Evolutionary conservation across 345 rosid species (phyloP).

Genomic region (Citrus hindsii): DNA sequence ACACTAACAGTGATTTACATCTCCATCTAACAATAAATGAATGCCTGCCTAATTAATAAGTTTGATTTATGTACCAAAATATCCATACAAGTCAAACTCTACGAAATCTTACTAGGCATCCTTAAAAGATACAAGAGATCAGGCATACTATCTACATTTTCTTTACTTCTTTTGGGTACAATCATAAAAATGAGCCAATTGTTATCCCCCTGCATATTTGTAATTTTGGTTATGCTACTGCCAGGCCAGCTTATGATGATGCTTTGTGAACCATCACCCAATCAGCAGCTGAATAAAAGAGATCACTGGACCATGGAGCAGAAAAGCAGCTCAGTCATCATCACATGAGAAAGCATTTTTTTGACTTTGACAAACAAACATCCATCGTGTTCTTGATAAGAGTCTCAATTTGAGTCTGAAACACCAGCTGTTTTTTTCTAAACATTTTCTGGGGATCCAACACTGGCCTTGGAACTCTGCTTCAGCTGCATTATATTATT

Average conservation of each 20-base stretch:
- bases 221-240: not conserved
- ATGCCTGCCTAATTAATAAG: not conserved
- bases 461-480: conserved; percentile 2
- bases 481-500: not conserved
- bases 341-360: not conserved
- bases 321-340: not conserved
- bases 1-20: no score
- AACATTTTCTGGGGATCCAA: conserved; percentile 15
- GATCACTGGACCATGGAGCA: not conserved
- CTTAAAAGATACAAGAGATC: not conserved
- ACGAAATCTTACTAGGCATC: not conserved
- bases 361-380: not conserved
- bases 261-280: not conserved
- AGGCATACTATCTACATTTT: not conserved
- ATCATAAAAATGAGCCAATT: no score
- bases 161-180: not conserved
- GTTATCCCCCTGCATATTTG: not conserved
- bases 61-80: not conserved
- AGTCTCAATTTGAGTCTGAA: not conserved
- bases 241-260: not conserved
- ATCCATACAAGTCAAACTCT: not conserved
- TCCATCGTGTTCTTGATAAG: not conserved
- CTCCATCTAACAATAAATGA: not conserved
- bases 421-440: not conserved
- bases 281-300: not conserved